Conservation (phyloP, 495 filamentous ascomycete species). For the Barbatosphaeria neglecta region DNA sequence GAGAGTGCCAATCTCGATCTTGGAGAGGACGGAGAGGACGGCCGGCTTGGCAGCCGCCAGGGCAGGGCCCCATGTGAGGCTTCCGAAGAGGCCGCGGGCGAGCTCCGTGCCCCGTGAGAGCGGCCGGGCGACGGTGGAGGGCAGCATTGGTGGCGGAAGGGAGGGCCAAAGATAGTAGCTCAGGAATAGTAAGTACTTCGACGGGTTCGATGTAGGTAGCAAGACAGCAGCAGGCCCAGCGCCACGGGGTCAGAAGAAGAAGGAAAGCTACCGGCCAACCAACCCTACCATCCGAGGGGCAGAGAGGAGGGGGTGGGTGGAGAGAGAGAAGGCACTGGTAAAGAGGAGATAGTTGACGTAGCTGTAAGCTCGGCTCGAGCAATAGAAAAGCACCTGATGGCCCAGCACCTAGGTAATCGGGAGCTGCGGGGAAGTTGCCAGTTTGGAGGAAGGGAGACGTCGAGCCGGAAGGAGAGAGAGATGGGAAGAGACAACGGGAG, state of each 20-base stretch:
- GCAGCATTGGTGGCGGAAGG: constrained; percentile 3
- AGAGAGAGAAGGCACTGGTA: no score
- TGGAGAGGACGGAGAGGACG: constrained; percentile 27
- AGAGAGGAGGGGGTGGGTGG: no score
- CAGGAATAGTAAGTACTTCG: neutral
- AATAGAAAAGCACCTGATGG: neutral
- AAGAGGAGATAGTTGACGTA: no score
- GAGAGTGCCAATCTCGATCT: constrained; percentile 30
- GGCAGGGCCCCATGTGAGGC: constrained; percentile 25
- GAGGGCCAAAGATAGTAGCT: neutral
- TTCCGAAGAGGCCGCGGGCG: constrained; percentile 21
- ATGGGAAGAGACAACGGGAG: neutral
- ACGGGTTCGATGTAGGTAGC: neutral
- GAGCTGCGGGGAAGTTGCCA: neutral
- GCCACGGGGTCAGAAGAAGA: no score
- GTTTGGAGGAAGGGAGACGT: neutral
- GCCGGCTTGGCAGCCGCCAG: constrained; percentile 24
- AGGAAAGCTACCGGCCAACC: no score
- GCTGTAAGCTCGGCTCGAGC: neutral
- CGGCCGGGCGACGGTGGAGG: constrained; percentile 10
- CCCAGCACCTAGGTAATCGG: neutral
- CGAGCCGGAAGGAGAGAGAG: neutral
- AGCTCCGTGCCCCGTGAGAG: constrained; percentile 16
- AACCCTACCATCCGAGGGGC: no score
- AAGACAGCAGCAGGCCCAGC: no score